Conservation (phyloP, 805 yeast genomes). For the Wilhelminamyces savonicus region DNA sequence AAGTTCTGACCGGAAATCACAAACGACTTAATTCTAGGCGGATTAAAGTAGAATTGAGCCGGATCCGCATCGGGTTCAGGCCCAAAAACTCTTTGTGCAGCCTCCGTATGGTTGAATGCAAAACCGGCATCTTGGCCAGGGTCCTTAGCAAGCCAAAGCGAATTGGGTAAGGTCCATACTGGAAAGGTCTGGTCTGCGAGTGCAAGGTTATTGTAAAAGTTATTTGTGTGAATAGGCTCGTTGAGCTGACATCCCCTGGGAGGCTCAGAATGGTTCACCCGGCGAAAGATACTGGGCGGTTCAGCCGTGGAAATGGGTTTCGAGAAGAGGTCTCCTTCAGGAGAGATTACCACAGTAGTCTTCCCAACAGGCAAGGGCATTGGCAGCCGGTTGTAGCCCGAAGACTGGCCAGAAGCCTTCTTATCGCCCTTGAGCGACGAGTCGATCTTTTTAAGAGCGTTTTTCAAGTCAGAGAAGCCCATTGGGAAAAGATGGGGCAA, state of each 20-base stretch:
- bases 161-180: conserved; percentile 78
- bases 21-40: conserved; percentile 59
- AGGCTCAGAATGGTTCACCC: conserved; percentile 23
- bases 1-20: conserved; percentile 32
- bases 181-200: conserved; percentile 63
- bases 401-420: too few species aligned
- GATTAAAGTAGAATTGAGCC: conserved; percentile 59
- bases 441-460: conserved; percentile 16
- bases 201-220: conserved; percentile 69
- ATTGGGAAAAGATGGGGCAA: too few species aligned
- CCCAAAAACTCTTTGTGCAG: conserved; percentile 61
- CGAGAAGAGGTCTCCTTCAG: conserved; percentile 28
- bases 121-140: conserved; percentile 48
- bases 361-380: too few species aligned
- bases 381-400: too few species aligned
- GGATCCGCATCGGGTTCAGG: conserved; percentile 50
- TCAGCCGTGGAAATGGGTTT: conserved; percentile 35
- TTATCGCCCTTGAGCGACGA: not conserved
- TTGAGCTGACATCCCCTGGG: conserved; percentile 24
- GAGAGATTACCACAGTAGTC: too few species aligned
- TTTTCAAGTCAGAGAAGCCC: conserved; percentile 21
- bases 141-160: conserved; percentile 57
- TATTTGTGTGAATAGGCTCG: conserved; percentile 63
- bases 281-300: conserved; percentile 39
- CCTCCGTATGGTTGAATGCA: conserved; percentile 59